Conservation (phyloP, 768 basidiomycete species). For the Termitomyces sp. region DNA sequence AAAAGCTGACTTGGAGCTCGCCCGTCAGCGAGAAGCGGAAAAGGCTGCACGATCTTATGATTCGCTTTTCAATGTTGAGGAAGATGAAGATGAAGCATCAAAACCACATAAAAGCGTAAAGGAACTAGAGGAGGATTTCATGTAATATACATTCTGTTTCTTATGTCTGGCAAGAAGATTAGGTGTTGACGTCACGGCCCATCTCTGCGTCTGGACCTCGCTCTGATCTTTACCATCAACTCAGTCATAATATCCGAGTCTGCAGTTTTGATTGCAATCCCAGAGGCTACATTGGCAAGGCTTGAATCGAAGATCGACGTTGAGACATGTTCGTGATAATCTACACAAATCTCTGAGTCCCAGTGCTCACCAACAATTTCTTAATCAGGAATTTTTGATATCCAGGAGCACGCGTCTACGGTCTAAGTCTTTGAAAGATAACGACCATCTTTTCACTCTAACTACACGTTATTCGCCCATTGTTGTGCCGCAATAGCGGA, state of each 20-base stretch:
- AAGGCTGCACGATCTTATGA: conserved; percentile 90
- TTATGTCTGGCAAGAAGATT: neutral
- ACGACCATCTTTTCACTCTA: no score
- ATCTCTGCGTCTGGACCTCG: no score
- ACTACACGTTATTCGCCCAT: neutral
- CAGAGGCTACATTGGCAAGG: neutral
- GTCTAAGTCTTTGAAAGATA: no score
- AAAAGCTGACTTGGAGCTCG: conserved; percentile 76
- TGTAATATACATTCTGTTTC: conserved; percentile 43
- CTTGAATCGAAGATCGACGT: neutral
- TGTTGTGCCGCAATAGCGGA: neutral
- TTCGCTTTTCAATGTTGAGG: conserved; percentile 66
- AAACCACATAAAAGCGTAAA: conserved; percentile 55
- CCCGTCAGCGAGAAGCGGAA: conserved; percentile 75
- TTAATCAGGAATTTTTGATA: neutral
- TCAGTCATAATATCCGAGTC: no score
- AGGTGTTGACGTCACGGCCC: neutral
- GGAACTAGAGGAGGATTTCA: conserved; percentile 88
- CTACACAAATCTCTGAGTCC: neutral
- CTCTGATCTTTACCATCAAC: no score
- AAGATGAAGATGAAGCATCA: conserved; percentile 49
- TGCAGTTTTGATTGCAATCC: no score
- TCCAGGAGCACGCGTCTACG: neutral
- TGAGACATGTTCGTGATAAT: neutral
- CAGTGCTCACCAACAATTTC: neutral